Percentiles rank a stretch among this genome's conserved stretches.
phyloP scores from a whole-genome alignment of 345 rosid genomes.

The Gossypium ekmanianum region DNA sequence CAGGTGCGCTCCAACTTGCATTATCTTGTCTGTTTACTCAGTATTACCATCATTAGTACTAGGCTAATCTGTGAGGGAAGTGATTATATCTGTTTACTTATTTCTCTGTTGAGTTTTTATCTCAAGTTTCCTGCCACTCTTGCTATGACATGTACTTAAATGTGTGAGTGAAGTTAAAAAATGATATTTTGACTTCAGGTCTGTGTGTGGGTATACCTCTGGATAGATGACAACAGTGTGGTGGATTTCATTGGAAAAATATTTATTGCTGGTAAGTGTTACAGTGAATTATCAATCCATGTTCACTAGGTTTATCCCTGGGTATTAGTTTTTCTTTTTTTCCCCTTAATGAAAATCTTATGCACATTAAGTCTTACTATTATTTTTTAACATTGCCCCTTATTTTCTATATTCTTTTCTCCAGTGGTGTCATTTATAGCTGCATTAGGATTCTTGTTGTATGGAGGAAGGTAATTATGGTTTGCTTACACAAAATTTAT shows the following conservation, averaged over 20 bases:
- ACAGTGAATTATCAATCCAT: background rate
- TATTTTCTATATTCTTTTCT: slow-evolving; percentile 22
- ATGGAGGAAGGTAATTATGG: slow-evolving; percentile 86
- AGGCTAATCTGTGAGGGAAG: background rate
- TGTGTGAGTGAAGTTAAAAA: slow-evolving; percentile 12
- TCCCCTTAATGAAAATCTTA: background rate
- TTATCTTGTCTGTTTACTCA: background rate
- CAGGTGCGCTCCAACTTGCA: slow-evolving; percentile 49
- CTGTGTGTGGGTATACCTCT: slow-evolving; percentile 83
- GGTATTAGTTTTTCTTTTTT: background rate
- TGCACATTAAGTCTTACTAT: slow-evolving; percentile 5
- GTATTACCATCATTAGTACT: background rate
- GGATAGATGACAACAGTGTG: slow-evolving; percentile 72
- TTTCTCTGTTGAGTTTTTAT: background rate
- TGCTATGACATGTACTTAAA: background rate
- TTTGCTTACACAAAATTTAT: background rate
- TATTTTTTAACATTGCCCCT: slow-evolving; percentile 1
- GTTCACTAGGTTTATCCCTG: background rate
- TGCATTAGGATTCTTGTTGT: slow-evolving; percentile 86
- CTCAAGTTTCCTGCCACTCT: slow-evolving; percentile 6
- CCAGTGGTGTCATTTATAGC: slow-evolving; percentile 87
- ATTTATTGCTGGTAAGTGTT: slow-evolving; percentile 72
- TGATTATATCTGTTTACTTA: slow-evolving; percentile 5
- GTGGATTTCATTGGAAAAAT: slow-evolving; percentile 77
- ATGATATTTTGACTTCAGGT: slow-evolving; percentile 46